These are phyloP conservation scores for Zygoascus biomembranicola DNA, from an alignment of 805 yeast species.

Conservation along the genomic window DNA sequence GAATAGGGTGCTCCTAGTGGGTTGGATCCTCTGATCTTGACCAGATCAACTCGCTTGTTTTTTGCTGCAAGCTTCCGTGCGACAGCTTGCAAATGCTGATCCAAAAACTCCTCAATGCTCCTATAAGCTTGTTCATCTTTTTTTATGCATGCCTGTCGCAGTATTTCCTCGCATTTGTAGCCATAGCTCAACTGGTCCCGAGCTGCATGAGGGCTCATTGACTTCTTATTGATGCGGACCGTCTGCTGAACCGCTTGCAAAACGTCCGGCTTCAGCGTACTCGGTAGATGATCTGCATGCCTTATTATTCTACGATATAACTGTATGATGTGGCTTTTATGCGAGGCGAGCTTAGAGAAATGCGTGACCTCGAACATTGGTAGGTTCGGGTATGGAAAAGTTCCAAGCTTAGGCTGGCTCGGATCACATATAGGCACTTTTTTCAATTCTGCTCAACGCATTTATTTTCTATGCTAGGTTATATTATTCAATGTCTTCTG, in stretches of 20 bases:
- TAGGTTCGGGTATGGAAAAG: too few relatives aligned
- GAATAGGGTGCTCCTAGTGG: background rate
- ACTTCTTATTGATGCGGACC: background rate
- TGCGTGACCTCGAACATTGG: slow-evolving; percentile 5
- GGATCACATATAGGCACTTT: too few relatives aligned
- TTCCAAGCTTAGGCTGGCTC: too few relatives aligned
- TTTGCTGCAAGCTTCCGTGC: background rate
- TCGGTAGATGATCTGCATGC: slow-evolving; percentile 8
- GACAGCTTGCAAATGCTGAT: background rate
- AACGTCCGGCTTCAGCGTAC: background rate
- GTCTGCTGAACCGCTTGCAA: background rate
- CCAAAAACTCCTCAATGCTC: background rate
- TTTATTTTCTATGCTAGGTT: background rate
- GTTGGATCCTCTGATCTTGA: background rate
- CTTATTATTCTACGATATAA: slow-evolving; percentile 7
- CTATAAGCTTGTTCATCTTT: background rate
- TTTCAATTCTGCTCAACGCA: too few relatives aligned
- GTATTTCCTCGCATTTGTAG: slow-evolving; percentile 7
- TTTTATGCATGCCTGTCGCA: slow-evolving; percentile 2
- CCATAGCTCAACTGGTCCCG: slow-evolving; percentile 5
- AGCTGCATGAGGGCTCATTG: slow-evolving; percentile 1
- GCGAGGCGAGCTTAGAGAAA: slow-evolving; percentile 9
- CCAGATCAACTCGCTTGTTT: background rate
- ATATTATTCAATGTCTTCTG: background rate
- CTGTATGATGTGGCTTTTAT: slow-evolving; percentile 7